Conservation (phyloP, 2,329 filamentous ascomycete genomes). For the Calonectria pseudoreteaudii region DNA sequence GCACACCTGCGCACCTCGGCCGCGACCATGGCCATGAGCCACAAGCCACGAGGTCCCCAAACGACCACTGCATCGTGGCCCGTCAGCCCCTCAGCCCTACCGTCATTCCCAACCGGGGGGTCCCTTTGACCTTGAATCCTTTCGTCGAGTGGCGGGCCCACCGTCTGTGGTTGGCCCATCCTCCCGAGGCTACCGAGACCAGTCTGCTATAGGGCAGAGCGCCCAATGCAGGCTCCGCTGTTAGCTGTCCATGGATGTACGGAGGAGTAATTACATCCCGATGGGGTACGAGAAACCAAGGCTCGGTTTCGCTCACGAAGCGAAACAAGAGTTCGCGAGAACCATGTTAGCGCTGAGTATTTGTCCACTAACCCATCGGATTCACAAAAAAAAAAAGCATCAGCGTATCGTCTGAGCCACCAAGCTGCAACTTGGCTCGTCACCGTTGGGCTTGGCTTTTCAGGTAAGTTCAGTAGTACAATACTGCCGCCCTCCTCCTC, state of each 20-base stretch:
- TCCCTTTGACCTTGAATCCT: not conserved
- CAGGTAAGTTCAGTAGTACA: constrained; percentile 4
- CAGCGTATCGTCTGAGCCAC: not conserved
- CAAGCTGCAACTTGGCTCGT: not conserved
- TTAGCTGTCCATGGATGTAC: not conserved
- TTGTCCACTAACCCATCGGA: not conserved
- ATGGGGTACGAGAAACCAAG: constrained; percentile 1
- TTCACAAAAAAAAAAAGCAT: not conserved
- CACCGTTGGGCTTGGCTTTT: constrained; percentile 3
- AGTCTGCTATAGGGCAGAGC: constrained; percentile 21
- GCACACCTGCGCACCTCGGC: not conserved
- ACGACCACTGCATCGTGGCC: constrained; percentile 1
- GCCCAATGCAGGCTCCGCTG: not conserved
- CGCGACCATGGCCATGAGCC: constrained; percentile 7
- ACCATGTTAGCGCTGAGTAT: not conserved
- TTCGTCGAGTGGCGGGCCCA: constrained; percentile 20
- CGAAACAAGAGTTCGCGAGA: not conserved
- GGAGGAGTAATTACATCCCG: not conserved
- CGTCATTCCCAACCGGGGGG: constrained; percentile 14
- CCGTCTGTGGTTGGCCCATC: constrained; percentile 12
- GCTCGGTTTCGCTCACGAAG: not conserved
- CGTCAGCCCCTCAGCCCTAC: constrained; percentile 25
- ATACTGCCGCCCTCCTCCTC: not conserved
- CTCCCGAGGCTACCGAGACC: constrained; percentile 23
- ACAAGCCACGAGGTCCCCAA: constrained; percentile 1